Evolutionary conservation across 805 yeast species (phyloP), one percentile per base, ranked within the genome.

Genomic region (Kockiozyma suomiensis): DNA sequence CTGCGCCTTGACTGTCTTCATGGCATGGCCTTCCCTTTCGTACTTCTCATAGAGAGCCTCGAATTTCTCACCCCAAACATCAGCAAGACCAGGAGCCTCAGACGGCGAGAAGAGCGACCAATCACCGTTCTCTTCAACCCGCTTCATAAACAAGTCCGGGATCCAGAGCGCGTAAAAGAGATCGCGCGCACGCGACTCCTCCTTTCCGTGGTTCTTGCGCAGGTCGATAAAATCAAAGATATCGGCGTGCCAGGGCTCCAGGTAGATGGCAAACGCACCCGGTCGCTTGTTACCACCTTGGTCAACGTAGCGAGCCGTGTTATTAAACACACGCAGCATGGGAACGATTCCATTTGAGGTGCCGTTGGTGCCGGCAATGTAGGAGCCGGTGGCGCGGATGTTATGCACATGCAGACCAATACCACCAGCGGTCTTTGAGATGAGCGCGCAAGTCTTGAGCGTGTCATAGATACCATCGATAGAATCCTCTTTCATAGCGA

Each of bases 281-380:
- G 99, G 99, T 70, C 99, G 81, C 75, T 92, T 92, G 77, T 93
- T 93, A 57, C 98, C 98, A 64, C 99, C 99, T 79, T 93, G 99
- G 70, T 93, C 98, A 43, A 93, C 98, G 71, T 92, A 93, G 68
- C 97, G 83, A 19, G 99, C 98, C 26, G 98, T 91, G 76, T 90
- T 88, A 78, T 93, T 93, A 78, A 86, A 93, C 8, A 93, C 98
- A 68, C 96, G 84, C 28, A 93, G 78, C 97, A 93, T 91, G n/a
- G 99, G 99, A 43, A 92, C 86, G 50, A 93, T 76, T 40, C 99
- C 99, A 68, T 86, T 90, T 1, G 97, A 90, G 10, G 88, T 84
- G 55, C 98, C 99, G 72, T 90, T 90, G 6, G 97, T 86, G 58
- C 97, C 96, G 26, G 96, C 87, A 67, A 93, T 91, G 73, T 86